Base-by-base conservation (phyloP, 352 stramenopile genomes). In the Phytophthora boehmeriae region DNA sequence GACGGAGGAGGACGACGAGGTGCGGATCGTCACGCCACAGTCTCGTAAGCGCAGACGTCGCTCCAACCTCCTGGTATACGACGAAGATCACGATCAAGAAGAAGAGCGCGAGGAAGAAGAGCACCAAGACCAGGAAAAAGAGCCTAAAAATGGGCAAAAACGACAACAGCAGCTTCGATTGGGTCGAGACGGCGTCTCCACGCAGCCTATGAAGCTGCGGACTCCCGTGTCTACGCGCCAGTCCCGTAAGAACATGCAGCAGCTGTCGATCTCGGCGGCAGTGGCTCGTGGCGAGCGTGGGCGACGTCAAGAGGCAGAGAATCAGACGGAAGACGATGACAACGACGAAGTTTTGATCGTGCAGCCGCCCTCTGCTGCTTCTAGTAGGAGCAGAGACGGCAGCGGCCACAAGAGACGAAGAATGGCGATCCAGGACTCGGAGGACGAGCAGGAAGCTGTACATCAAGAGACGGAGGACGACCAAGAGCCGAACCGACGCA, bases 271-370 rank as follows among this genome's bases (percentile, higher is more conserved):
- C 17, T 57, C 54, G 5, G 48, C 51, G n/a, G 65, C 68, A 13
- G 65, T 78, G 49, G 56, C 54, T 52, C 64, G 49, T 48, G 63
- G 54, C 20, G 54, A 76, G 3, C 54, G 47, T 43, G 54, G 28
- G 38, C 64, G 65, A 6, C 56, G 35, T 48, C 38, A 52, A 19
- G 19, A 60, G 20, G 47, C 2, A 27, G 35, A 0, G 34, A 53
- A 38, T n/a, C 45, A 68, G 4, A 49, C 60, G 14, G 66, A 78
- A 10, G 72, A 81, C 1, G 69, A 84, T 0, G 77, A 88, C 5
- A 71, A 88, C 25, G 75, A 90, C 9, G 77, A 89, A 1, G 75
- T 90, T 16, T 48, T 71, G 54, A 89, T 92, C 46, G 53, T 90
- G 1, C 63, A 73, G 11, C 55, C 80, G 11, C 57, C 73, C 9